A percentile compares a stretch with the other conserved stretches of the same genome.
These are phyloP conservation scores for Aspergillus amoenus DNA, from an alignment of 2,329 filamentous ascomycete genomes.

Conservation along the genomic window DNA sequence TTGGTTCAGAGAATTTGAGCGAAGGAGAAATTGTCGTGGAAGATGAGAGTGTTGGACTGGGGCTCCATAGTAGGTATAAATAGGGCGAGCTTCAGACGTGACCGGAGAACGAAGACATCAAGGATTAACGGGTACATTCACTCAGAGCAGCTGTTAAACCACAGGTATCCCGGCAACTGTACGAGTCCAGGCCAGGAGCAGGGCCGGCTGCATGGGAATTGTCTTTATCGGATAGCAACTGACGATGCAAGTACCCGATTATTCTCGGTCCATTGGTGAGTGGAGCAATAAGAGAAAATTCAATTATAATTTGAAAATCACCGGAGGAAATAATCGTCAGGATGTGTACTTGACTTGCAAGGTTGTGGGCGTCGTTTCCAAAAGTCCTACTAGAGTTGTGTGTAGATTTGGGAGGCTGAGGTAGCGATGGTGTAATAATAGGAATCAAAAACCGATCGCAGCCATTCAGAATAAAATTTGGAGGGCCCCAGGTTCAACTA, in stretches of 20 bases:
- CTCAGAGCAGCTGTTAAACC: slow-evolving; percentile 9
- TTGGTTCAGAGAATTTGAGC: not conserved
- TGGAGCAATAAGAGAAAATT: slow-evolving; percentile 14
- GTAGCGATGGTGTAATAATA: not conserved
- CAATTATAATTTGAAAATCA: slow-evolving; percentile 12
- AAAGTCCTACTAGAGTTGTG: not conserved
- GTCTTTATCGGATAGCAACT: slow-evolving; percentile 11
- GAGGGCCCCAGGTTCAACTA: not conserved
- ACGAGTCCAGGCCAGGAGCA: slow-evolving; percentile 20
- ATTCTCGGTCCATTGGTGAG: slow-evolving; percentile 17
- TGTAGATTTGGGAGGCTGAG: not conserved
- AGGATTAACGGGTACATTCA: slow-evolving; percentile 16
- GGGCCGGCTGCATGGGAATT: slow-evolving; percentile 17
- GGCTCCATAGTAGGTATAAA: slow-evolving; percentile 24
- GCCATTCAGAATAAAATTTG: slow-evolving; percentile 2
- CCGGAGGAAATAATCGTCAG: not conserved
- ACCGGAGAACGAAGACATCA: slow-evolving; percentile 11
- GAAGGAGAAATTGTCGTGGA: slow-evolving; percentile 2
- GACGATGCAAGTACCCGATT: slow-evolving; percentile 21
- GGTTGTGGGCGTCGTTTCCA: not conserved
- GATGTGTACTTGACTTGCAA: not conserved
- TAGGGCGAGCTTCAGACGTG: slow-evolving; percentile 16
- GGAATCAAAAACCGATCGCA: not conserved
- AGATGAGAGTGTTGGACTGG: slow-evolving; percentile 10
- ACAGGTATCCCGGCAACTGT: slow-evolving; percentile 14